These are phyloP conservation scores for Chlorella sp. DNA, from an alignment of 139 green algal genomes.

Conservation along the genomic window DNA sequence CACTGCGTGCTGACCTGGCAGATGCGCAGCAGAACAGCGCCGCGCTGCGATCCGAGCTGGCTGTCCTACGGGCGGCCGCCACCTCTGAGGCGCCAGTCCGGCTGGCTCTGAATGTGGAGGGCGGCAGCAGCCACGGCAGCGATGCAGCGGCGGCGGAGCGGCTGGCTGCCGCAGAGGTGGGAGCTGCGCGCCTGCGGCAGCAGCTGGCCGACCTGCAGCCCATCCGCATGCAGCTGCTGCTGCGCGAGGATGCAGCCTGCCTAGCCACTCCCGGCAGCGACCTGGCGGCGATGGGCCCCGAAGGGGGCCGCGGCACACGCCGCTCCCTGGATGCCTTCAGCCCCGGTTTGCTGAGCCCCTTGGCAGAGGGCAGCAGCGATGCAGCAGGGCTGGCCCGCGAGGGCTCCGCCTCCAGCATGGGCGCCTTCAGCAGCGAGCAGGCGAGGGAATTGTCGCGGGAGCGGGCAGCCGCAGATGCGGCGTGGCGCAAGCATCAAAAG, in stretches of 20 bases:
- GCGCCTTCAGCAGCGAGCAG: constrained; percentile 7
- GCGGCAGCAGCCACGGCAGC: not conserved
- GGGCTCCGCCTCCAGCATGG: not conserved
- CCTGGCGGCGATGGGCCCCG: not conserved
- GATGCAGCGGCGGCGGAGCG: not conserved
- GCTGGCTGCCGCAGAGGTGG: constrained; percentile 19
- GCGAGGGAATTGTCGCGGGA: constrained; percentile 15
- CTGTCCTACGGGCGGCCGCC: not conserved
- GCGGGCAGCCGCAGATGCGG: constrained; percentile 29
- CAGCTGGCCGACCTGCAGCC: constrained; percentile 24
- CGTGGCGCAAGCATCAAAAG: constrained; percentile 35
- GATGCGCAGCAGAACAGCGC: constrained; percentile 1
- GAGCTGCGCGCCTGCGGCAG: constrained; percentile 7
- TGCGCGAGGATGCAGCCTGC: not conserved
- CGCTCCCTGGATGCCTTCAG: not conserved
- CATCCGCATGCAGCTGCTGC: constrained; percentile 7
- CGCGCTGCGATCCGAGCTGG: constrained; percentile 4
- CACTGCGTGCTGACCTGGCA: constrained; percentile 8
- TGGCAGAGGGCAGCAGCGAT: too few relatives aligned
- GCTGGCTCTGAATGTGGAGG: not conserved
- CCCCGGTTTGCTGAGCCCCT: too few relatives aligned
- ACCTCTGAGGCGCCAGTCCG: not conserved
- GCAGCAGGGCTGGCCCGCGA: not conserved
- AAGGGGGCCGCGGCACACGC: not conserved
- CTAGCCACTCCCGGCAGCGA: too few relatives aligned